Percentiles rank a stretch among this genome's conserved stretches.
phyloP scores from a whole-genome alignment of 208 protist species.

The Sergeia podlipaevii region DNA sequence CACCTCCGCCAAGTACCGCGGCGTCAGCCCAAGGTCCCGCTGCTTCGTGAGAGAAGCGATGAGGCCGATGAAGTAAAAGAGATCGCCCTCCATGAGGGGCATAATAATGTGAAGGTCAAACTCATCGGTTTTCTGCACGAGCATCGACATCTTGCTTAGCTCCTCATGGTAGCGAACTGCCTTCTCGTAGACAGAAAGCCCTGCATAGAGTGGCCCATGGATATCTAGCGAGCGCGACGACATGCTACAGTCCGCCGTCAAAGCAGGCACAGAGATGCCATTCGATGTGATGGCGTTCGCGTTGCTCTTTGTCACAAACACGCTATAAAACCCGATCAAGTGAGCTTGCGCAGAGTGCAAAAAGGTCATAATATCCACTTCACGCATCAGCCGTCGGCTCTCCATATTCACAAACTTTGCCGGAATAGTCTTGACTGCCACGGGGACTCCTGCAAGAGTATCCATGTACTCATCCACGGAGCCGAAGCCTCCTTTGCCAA shows the following conservation, averaged over 20 bases:
- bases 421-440: conserved; percentile 92
- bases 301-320: conserved; percentile 92
- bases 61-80: conserved; percentile 70
- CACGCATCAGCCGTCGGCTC: conserved; percentile 87
- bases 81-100: conserved; percentile 82
- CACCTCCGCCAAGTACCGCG: conserved; percentile 49
- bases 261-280: background rate
- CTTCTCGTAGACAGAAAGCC: conserved; percentile 21
- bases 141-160: conserved; percentile 19
- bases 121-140: conserved; percentile 28
- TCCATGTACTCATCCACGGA: conserved; percentile 95
- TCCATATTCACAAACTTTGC: conserved; percentile 86
- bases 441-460: conserved; percentile 55
- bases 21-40: conserved; percentile 20
- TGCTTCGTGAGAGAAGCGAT: conserved; percentile 15
- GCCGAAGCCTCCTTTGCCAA: conserved; percentile 96
- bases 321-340: conserved; percentile 92
- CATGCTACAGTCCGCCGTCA: background rate
- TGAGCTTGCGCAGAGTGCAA: conserved; percentile 92
- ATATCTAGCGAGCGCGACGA: conserved; percentile 39
- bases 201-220: conserved; percentile 19
- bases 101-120: conserved; percentile 91
- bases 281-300: conserved; percentile 13
- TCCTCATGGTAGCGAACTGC: conserved; percentile 34
- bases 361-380: conserved; percentile 97